Evolutionary conservation across 2,329 filamentous ascomycete species (phyloP), one percentile per base, ranked within the genome.

Genomic region (Fusarium sp.): DNA sequence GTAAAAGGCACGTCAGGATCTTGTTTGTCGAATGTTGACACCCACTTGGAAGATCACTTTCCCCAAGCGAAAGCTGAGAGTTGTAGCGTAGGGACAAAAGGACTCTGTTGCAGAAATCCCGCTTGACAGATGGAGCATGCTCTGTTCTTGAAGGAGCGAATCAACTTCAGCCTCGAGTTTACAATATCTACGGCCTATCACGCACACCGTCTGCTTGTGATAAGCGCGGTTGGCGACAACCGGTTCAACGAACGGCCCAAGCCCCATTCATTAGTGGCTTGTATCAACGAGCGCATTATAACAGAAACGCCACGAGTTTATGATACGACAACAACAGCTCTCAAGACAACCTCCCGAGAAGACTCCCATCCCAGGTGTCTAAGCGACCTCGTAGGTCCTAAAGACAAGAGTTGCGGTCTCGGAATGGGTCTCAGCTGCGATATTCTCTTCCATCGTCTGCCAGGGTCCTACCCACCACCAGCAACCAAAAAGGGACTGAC

Each of bases 401-500:
- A 23, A 23, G 23, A 23, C 23, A 23, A 23, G 18, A 23, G 18
- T 23, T 23, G 18, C 18, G 18, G 18, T 23, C 18, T 23, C 18
- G 18, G 18, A 23, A 23, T 23, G 18, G 18, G 18, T 23, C 18
- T 23, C 18, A 23, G 18, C 18, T 23, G 18, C 18, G 4, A 23
- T 23, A 23, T 23, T 23, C 18, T 23, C 18, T 23, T 23, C 18
- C 18, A 23, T 23, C 18, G 18, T 23, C 23, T 23, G 23, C 60
- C 50, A 69, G 68, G 68, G 64, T 59, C 68, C 44, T 62, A 11
- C 60, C 71, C 68, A 66, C 68, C 68, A 68, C 34, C 44, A 71
- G 13, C 31, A 41, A 28, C 53, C 13, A 7, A 52, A 57, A 52
- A 58, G 34, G 15, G 30, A 4, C 8, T 18, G 28, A 50, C 28